Evolutionary conservation across 345 rosid species (phyloP), one percentile per base, ranked within the genome.

Genomic region (Rhodomyrtus tomentosa): DNA sequence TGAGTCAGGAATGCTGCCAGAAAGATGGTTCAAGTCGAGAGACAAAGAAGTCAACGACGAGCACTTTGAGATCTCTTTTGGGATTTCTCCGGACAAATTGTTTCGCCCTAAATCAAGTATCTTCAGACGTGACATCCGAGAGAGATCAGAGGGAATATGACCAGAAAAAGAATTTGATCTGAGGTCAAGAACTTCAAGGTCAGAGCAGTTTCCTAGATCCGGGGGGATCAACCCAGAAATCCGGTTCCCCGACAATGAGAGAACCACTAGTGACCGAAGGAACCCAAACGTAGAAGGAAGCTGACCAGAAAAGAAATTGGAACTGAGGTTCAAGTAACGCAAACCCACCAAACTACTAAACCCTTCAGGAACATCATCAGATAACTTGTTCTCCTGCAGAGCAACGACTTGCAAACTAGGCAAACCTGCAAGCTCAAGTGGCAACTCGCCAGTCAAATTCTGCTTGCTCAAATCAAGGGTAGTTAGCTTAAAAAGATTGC

Each of bases 331-430:
- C 84, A 95, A 85, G 85, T 91, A 91, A 74, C 85, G 90, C 88
- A 95, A 87, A 88, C 94, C 89, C 91, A 88, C 88, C 89, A 97
- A 92, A 87, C 98, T 97, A 88, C 98, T 95, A 81, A 97, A 91
- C 25, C 98, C 98, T 91, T 94, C 98, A 84, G 94, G 94, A 50
- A 95, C 90, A 87, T 90, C 83, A 24, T 95, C 98, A 32, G 93
- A 93, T 80, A 97, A 88, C 85, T 52, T 87, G 85, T 97, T 97
- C 83, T 93, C 98, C 85, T 97, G 95, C 92, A 97, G 87, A 59
- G 98, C 96, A 91, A 95, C 88, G 85, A 90, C 94, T 86, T 94
- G 98, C 87, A 97, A 89, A 81, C 92, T 93, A 1, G 99, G 99
- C 86, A 97, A 91, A 80, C 99, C 98, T 0, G 88, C 91, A 73